Base-by-base conservation (phyloP, 306 rosid species). In the Gynostemma pentaphyllum region DNA sequence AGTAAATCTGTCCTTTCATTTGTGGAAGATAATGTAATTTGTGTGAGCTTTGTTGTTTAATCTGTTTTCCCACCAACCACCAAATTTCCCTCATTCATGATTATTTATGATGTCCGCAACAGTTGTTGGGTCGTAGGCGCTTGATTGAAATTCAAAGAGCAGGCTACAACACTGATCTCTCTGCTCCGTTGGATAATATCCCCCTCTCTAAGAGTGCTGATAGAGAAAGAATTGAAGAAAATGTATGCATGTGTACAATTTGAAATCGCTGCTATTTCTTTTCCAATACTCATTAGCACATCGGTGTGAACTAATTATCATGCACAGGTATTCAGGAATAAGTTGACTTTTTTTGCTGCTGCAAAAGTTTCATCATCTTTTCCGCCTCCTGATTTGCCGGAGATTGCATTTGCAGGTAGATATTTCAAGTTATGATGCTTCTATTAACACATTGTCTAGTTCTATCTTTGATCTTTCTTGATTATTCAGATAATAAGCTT, bases 371-470 rank as follows among this genome's bases (percentile, higher is more conserved):
- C 96, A 21, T 92, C 95, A 14, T 92, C 99, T 72, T 88, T 92
- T 84, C 95, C 95, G 14, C 90, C 90, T 57, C 88, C 90, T 53
- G 76, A 71, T 47, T 79, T 92, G 73, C 99, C 95, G 1, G 99
- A 92, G 81, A 88, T 92, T 76, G 99, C 99, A 77, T 92, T 92
- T 76, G 99, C 99, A 44, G 99, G 99, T 92, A 70, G 42, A 40
- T 59, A 66, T 71, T 69, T 67, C 19, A 61, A 62, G 32, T 48
- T 70, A 53, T 10, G 10, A 6, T 45, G 19, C 22, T 55, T 66
- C 55, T 49, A 21, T 24, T 32, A 3, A 7, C 7, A 15, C 65
- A 37, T 32, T 60, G 46, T 30, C 21, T 37, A 36, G 64, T 22
- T 34, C 42, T 37, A 36, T 60, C 65, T 22, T 42, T 18, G 2